phyloP scores from a whole-genome alignment of 306 rosid genomes.

The Cicer cuneatum region DNA sequence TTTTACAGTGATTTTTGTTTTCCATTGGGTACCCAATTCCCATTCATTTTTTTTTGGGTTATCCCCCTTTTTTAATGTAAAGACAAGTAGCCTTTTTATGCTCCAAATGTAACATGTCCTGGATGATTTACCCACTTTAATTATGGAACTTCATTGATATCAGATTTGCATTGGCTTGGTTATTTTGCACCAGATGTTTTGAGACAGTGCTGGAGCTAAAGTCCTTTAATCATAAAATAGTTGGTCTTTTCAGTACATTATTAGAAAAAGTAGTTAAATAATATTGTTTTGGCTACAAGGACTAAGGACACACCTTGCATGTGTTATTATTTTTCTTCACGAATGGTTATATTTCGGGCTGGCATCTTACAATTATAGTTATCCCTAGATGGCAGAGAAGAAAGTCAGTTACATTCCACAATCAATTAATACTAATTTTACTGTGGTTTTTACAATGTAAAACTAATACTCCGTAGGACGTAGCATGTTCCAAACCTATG shows the following conservation, averaged over 20 bases:
- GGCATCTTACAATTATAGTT: background rate
- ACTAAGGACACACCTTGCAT: slow-evolving; percentile 1
- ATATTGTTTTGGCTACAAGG: background rate
- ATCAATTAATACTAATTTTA: too few relatives aligned
- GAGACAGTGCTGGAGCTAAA: background rate
- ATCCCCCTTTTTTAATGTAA: slow-evolving; percentile 33
- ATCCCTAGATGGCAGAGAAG: too few relatives aligned
- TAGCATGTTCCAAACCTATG: background rate
- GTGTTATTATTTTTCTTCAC: background rate
- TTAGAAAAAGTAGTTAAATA: background rate
- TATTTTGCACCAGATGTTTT: slow-evolving; percentile 25
- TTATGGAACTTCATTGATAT: slow-evolving; percentile 29
- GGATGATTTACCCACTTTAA: slow-evolving; percentile 21
- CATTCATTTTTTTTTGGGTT: slow-evolving; percentile 6
- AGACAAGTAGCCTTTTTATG: slow-evolving; percentile 27
- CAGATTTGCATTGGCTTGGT: background rate
- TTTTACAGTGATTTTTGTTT: slow-evolving; percentile 23
- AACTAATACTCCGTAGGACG: background rate
- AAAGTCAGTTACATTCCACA: too few relatives aligned
- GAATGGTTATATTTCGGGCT: background rate
- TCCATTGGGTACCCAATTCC: background rate
- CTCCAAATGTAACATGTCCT: background rate
- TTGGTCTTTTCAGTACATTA: slow-evolving; percentile 16
- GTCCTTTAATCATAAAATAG: slow-evolving; percentile 4
- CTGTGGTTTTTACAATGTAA: too few relatives aligned